Evolutionary conservation across 2,329 filamentous ascomycete genomes (phyloP).

Genomic region (Sclerotinia borealis): DNA sequence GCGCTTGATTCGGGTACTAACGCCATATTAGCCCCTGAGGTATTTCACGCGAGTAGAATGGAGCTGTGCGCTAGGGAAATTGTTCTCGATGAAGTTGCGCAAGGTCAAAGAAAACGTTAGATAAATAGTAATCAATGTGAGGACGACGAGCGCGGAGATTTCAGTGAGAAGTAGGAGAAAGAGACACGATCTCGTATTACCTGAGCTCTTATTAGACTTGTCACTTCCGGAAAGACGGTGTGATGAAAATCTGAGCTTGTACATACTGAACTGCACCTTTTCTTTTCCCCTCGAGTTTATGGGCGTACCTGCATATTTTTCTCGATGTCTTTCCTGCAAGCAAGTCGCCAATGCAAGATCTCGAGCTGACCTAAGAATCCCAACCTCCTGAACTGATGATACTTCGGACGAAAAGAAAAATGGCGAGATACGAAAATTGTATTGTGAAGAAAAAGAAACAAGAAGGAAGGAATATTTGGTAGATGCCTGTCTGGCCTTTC

Average conservation of each 20-base stretch:
- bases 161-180: background rate
- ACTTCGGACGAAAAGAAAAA: background rate
- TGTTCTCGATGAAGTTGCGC: background rate
- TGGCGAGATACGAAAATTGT: background rate
- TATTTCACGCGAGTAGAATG: background rate
- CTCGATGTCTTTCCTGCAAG: background rate
- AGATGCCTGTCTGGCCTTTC: background rate
- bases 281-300: background rate
- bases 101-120: background rate
- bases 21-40: background rate
- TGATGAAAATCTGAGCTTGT: constrained; percentile 2
- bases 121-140: background rate
- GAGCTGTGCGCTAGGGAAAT: background rate
- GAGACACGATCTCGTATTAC: background rate
- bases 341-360: constrained; percentile 1
- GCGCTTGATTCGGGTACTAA: background rate
- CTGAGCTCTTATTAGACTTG: background rate
- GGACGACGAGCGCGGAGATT: background rate
- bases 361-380: background rate
- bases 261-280: background rate
- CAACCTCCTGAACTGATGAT: background rate
- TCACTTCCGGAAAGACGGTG: constrained; percentile 7
- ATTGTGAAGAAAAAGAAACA: background rate
- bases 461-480: background rate
- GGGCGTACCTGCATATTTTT: background rate